A percentile compares a stretch with the other conserved stretches of the same genome.
Evolutionary conservation across 2,329 filamentous ascomycete genomes (phyloP).

Genomic region (Ceratocystis colombiana): DNA sequence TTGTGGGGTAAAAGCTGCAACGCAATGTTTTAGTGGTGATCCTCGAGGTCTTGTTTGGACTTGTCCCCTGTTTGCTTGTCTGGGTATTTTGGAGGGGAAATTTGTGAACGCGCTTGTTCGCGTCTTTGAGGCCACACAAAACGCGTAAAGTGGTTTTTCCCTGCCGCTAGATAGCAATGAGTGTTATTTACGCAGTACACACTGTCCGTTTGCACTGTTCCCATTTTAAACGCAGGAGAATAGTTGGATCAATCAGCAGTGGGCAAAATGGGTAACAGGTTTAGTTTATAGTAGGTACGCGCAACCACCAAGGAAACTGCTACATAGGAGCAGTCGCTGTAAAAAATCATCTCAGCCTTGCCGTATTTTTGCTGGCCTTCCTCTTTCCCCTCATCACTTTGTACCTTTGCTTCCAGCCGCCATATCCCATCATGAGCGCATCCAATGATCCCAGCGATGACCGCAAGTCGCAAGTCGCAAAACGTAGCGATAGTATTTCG

Average conservation of each 20-base stretch:
- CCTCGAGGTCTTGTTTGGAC: background rate
- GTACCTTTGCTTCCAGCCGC: background rate
- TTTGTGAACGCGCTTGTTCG: slow-evolving; percentile 22
- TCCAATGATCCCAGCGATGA: slow-evolving; percentile 13
- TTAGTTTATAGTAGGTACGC: background rate
- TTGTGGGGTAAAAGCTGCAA: background rate
- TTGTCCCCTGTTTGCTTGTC: background rate
- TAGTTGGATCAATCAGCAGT: no score
- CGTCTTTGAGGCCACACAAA: slow-evolving; percentile 8
- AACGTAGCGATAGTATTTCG: slow-evolving; percentile 50
- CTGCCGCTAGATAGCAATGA: background rate
- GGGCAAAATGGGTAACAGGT: no score
- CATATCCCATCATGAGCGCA: slow-evolving; percentile 13
- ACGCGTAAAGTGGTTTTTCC: slow-evolving; percentile 34
- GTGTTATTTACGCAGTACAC: background rate
- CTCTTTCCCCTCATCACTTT: slow-evolving; percentile 13
- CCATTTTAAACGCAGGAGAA: background rate
- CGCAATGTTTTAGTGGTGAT: background rate
- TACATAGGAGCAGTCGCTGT: background rate
- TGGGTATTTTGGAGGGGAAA: slow-evolving; percentile 19
- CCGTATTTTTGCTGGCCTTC: background rate
- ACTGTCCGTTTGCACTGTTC: background rate
- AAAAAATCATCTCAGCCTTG: background rate
- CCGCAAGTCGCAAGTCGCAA: slow-evolving; percentile 23
- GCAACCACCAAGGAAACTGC: background rate